Base-by-base conservation (phyloP, 2,329 filamentous ascomycete genomes). In the Daldinia sp. region DNA sequence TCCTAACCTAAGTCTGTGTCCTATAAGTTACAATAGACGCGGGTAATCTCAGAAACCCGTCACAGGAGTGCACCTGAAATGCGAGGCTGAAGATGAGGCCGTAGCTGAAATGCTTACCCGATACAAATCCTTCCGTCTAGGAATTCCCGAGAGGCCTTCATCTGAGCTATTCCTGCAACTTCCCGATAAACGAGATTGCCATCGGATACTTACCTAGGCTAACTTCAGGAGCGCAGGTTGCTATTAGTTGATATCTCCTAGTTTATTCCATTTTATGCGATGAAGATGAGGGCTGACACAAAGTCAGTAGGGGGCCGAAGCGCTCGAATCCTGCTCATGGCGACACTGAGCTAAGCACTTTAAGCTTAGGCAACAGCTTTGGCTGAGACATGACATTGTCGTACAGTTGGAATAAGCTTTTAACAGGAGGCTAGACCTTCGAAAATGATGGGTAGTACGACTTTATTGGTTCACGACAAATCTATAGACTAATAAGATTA, bases 31-130 rank as follows among this genome's bases (percentile, higher is more conserved):
- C 50, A 6, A 54, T 26, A 20, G 51, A 54, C 4, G n/a, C 20
- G 12, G 51, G 30, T 37, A 54, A 23, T 20, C 20, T 23, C 4
- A 35, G n/a, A 3, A 10, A 4, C 30, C 26, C 10, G 18, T 37
- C n/a, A n/a, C n/a, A 12, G n/a, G 1, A 10, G 42, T 7, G 4
- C 41, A 41, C 35, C 41, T 63, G 48, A 57, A 39, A 50, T 30
- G n/a, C 26, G 26, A 54, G 51, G 48, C 50, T 56, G 26, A 54
- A 39, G 48, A 2, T 60, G 44, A 50, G 30, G 30, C 56, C 23
- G 13, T 33, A 50, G 41, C 56, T 56, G 57, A 54, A 51, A 35
- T 15, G 44, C 10, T 65, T 65, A 23, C 37, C 46, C 56, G 63
- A 56, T n/a, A 13, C 26, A 26, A 30, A 44, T 30, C 56, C 53